Conservation (phyloP, 2,329 filamentous ascomycete genomes). For the Pestalotiopsis sp. region DNA sequence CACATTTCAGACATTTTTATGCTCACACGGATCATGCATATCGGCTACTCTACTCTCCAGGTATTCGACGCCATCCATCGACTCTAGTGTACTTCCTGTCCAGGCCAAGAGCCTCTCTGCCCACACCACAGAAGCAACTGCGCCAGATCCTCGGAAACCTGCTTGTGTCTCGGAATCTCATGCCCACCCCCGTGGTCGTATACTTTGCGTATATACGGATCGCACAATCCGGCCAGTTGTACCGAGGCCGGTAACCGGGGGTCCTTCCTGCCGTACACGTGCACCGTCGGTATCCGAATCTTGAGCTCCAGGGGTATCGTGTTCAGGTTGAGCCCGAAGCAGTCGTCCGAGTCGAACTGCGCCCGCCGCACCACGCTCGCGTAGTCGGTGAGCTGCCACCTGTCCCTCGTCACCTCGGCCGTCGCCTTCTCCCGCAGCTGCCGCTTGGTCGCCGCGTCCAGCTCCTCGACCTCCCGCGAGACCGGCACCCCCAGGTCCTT, state of each 20-base stretch:
- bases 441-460: conserved; percentile 25
- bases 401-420: conserved; percentile 14
- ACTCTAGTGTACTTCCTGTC: conserved; percentile 15
- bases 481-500: conserved; percentile 37
- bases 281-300: conserved; percentile 32
- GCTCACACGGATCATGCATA: too few species aligned
- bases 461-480: conserved; percentile 29
- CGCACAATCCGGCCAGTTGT: conserved; percentile 32
- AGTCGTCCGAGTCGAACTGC: conserved; percentile 32
- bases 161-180: conserved; percentile 20
- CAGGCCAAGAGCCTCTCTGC: conserved; percentile 28
- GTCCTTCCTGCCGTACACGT: conserved; percentile 25
- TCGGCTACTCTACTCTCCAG: background rate
- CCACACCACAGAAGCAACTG: conserved; percentile 26
- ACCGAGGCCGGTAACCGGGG: conserved; percentile 25
- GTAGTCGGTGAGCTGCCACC: conserved; percentile 21
- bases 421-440: conserved; percentile 18
- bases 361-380: conserved; percentile 21
- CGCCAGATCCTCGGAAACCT: conserved; percentile 21
- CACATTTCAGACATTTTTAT: too few species aligned
- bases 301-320: conserved; percentile 28
- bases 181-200: conserved; percentile 22
- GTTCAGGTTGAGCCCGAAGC: conserved; percentile 33
- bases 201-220: conserved; percentile 31
- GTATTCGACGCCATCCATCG: background rate